Conservation (phyloP, 441 rosid genomes). For the Gossypium gossypioides region DNA sequence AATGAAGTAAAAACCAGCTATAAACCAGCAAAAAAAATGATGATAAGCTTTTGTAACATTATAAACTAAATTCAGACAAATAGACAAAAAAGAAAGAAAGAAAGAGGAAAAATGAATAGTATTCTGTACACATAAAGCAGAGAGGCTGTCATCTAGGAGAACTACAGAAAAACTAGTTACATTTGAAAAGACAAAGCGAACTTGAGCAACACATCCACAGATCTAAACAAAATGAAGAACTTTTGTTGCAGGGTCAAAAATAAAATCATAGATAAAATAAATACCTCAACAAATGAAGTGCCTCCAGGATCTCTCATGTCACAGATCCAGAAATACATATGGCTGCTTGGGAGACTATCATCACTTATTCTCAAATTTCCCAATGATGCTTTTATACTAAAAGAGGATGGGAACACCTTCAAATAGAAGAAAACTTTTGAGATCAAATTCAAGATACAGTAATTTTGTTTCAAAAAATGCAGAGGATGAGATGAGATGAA, state of each 20-base stretch:
- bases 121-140: not conserved
- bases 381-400: slow-evolving; percentile 75
- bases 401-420: slow-evolving; percentile 93
- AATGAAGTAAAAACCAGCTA: slow-evolving; percentile 87
- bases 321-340: slow-evolving; percentile 91
- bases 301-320: slow-evolving; percentile 99
- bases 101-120: not conserved
- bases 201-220: slow-evolving; percentile 1
- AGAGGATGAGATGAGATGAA: slow-evolving; percentile 1
- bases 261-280: slow-evolving; percentile 10
- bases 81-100: not conserved
- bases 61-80: not conserved
- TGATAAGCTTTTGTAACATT: not conserved
- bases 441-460: slow-evolving; percentile 1
- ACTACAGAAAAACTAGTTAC: not conserved
- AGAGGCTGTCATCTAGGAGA: not conserved
- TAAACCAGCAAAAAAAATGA: slow-evolving; percentile 15
- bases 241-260: not conserved
- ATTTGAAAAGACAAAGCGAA: not conserved
- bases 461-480: not conserved
- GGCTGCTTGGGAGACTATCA: slow-evolving; percentile 73
- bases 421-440: slow-evolving; percentile 14
- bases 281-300: slow-evolving; percentile 94
- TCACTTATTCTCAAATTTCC: slow-evolving; percentile 96
- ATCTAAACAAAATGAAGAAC: slow-evolving; percentile 5